phyloP scores from a whole-genome alignment of 2,329 filamentous ascomycete species.

The Sclerotinia nivalis region DNA sequence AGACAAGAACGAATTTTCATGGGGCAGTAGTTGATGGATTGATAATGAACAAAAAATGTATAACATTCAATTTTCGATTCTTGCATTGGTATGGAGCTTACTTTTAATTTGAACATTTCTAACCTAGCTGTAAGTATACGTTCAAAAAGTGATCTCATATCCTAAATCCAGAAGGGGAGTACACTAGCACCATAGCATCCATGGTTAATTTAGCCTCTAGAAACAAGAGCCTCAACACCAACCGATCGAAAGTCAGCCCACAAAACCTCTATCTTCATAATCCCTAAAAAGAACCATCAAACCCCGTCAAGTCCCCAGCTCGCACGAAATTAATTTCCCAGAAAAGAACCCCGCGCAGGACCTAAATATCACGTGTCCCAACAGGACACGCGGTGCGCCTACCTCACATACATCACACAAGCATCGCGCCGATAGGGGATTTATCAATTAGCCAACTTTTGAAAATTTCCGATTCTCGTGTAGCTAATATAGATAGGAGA shows the following conservation, averaged over 20 bases:
- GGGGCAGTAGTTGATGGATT: too few relatives aligned
- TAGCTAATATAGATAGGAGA: background rate
- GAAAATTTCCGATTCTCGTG: background rate
- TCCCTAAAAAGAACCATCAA: background rate
- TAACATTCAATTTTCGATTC: too few relatives aligned
- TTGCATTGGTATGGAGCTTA: too few relatives aligned
- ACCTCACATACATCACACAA: background rate
- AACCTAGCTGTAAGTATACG: too few relatives aligned
- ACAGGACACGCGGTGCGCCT: background rate
- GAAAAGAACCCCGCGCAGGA: background rate
- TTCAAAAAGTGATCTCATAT: too few relatives aligned
- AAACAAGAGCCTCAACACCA: too few relatives aligned
- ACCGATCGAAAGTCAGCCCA: background rate
- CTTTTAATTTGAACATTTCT: too few relatives aligned
- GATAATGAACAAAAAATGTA: too few relatives aligned
- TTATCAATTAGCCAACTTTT: background rate
- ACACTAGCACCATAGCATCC: background rate
- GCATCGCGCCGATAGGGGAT: background rate
- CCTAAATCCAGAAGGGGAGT: too few relatives aligned
- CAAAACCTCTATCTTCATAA: background rate
- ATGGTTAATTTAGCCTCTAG: background rate
- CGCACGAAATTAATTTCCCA: background rate
- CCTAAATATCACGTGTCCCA: background rate
- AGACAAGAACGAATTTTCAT: too few relatives aligned
- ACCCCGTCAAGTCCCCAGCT: background rate